phyloP scores from a whole-genome alignment of 192 early-diverging fungal species.

The Irineochytrium annulatum region DNA sequence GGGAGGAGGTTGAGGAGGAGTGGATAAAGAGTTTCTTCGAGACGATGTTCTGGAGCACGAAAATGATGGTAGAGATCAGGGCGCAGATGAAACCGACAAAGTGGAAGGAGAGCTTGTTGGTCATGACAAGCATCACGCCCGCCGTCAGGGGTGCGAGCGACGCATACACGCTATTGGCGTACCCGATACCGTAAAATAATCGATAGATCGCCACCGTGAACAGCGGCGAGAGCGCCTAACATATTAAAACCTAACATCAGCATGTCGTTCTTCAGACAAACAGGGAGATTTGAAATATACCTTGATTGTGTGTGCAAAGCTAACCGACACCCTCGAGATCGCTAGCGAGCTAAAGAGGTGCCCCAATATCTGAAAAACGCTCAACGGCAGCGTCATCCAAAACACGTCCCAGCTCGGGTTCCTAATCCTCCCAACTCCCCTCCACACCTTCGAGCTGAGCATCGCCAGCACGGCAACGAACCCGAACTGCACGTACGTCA shows the following conservation, averaged over 20 bases:
- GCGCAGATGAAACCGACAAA: constrained; percentile 72
- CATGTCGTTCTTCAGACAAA: neutral
- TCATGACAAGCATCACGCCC: constrained; percentile 88
- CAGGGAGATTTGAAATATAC: constrained; percentile 34
- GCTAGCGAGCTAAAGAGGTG: constrained; percentile 78
- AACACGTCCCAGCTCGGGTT: constrained; percentile 51
- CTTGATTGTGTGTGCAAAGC: constrained; percentile 87
- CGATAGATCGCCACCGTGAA: constrained; percentile 81
- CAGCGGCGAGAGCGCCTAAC: constrained; percentile 72
- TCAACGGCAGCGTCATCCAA: constrained; percentile 63
- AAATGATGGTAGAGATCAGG: constrained; percentile 69
- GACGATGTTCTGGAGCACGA: constrained; percentile 85
- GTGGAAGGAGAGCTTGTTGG: constrained; percentile 65
- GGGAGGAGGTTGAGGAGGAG: constrained; percentile 18
- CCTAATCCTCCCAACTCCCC: constrained; percentile 51
- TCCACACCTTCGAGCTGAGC: constrained; percentile 14
- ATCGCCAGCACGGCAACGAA: constrained; percentile 53
- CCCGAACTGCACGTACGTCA: constrained; percentile 80
- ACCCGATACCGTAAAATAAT: constrained; percentile 61
- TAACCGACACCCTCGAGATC: constrained; percentile 74
- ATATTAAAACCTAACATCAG: neutral
- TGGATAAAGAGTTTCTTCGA: constrained; percentile 68
- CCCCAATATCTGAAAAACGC: constrained; percentile 76
- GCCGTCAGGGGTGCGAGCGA: constrained; percentile 74
- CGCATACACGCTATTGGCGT: constrained; percentile 68